phyloP scores from a whole-genome alignment of 164 flowering plant genomes.

The Vitis cinerea region DNA sequence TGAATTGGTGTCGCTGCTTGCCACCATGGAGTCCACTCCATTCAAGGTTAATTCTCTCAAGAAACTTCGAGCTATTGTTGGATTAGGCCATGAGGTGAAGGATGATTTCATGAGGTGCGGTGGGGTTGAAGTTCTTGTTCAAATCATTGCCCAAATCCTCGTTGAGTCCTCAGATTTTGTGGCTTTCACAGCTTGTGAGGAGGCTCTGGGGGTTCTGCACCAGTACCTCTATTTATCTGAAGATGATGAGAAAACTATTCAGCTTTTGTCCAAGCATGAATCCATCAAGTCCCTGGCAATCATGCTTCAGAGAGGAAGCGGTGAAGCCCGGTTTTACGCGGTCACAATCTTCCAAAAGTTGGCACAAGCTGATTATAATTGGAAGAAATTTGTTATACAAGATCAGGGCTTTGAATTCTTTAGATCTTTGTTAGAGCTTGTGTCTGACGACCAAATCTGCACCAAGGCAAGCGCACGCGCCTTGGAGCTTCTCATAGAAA shows the following conservation, averaged over 20 bases:
- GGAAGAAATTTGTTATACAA: constrained; percentile 28
- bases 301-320: constrained; percentile 61
- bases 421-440: constrained; percentile 56
- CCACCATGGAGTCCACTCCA: constrained; percentile 42
- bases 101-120: constrained; percentile 35
- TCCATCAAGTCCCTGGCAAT: constrained; percentile 41
- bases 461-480: constrained; percentile 52
- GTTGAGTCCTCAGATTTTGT: constrained; percentile 41
- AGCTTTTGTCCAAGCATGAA: constrained; percentile 39
- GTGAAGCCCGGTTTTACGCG: constrained; percentile 50
- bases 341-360: constrained; percentile 35
- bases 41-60: constrained; percentile 51
- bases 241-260: constrained; percentile 15
- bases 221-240: constrained; percentile 26
- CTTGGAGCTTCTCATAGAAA: constrained; percentile 47
- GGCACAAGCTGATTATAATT: constrained; percentile 28
- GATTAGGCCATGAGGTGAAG: constrained; percentile 26
- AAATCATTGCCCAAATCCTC: constrained; percentile 31
- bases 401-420: constrained; percentile 51
- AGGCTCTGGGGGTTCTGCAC: constrained; percentile 48
- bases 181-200: constrained; percentile 59
- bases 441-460: constrained; percentile 48
- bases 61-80: constrained; percentile 41
- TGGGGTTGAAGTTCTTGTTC: constrained; percentile 44
- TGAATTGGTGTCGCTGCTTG: constrained; percentile 37